Evolutionary conservation across 1,139 yeast species (phyloP).

Genomic region (Saccharomyces hybrid): DNA sequence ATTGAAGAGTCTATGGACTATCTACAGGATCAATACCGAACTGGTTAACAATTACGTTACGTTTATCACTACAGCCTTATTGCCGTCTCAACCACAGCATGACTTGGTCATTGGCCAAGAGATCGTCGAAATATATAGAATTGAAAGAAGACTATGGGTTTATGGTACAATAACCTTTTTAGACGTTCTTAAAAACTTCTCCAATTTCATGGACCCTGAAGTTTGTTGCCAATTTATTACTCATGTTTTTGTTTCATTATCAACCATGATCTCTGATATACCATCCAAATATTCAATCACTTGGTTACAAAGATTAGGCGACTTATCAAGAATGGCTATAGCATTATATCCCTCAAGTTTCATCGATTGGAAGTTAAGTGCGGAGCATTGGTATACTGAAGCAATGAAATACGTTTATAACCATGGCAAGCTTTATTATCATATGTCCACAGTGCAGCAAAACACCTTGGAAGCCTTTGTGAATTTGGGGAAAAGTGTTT

Average conservation of each 20-base stretch:
- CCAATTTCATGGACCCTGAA: conserved; percentile 41
- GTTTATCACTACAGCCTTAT: conserved; percentile 60
- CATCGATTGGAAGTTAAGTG: conserved; percentile 74
- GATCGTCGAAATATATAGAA: conserved; percentile 65
- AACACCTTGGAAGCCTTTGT: conserved; percentile 74
- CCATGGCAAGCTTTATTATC: conserved; percentile 73
- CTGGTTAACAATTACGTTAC: conserved; percentile 64
- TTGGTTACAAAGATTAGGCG: conserved; percentile 80
- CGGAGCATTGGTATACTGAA: conserved; percentile 69
- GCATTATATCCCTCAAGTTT: conserved; percentile 69
- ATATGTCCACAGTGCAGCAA: conserved; percentile 76
- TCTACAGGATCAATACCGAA: conserved; percentile 59
- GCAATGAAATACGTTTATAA: conserved; percentile 68
- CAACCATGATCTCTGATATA: conserved; percentile 45
- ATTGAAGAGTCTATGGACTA: conserved; percentile 58
- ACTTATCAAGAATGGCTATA: conserved; percentile 74
- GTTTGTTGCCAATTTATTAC: conserved; percentile 38
- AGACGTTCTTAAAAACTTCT: conserved; percentile 70
- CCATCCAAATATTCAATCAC: conserved; percentile 44
- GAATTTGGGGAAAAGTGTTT: conserved; percentile 68
- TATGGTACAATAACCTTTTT: conserved; percentile 73
- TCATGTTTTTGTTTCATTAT: conserved; percentile 36
- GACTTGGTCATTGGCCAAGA: conserved; percentile 47
- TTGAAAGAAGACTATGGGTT: conserved; percentile 75
- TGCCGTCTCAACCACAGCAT: conserved; percentile 54